Conservation (phyloP, 106 monocot species). For the Dioscorea alata region DNA sequence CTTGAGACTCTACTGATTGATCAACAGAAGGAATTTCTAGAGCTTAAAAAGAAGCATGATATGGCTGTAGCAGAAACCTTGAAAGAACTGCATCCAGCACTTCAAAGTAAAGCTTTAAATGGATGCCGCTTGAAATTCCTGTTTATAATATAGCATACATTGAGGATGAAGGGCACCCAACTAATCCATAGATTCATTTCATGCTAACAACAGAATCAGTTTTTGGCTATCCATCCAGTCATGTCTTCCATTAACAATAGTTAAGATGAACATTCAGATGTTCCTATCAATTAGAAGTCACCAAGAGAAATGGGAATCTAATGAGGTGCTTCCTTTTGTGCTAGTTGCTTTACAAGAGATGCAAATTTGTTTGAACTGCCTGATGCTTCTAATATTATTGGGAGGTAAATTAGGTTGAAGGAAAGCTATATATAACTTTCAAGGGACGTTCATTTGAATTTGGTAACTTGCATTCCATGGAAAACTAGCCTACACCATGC, state of each 20-base stretch:
- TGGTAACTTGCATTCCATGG: neutral
- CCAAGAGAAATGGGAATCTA: neutral
- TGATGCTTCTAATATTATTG: no score
- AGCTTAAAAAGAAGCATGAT: constrained; percentile 47
- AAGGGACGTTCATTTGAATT: neutral
- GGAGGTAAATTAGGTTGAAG: no score
- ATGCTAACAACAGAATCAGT: neutral
- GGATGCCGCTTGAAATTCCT: constrained; percentile 16
- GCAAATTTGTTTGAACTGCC: no score
- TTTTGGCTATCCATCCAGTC: neutral
- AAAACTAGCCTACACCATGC: neutral
- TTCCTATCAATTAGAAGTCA: neutral
- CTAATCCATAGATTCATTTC: neutral
- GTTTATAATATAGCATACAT: neutral
- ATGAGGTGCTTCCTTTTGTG: neutral
- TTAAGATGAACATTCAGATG: neutral
- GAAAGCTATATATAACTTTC: neutral
- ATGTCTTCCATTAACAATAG: neutral
- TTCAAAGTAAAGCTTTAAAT: constrained; percentile 17
- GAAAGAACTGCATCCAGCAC: constrained; percentile 34
- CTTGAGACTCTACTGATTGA: constrained; percentile 26
- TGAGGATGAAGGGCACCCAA: neutral
- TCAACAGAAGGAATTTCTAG: constrained; percentile 51
- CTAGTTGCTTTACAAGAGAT: neutral
- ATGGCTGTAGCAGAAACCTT: constrained; percentile 29